phyloP scores from a whole-genome alignment of 768 basidiomycete species.

The Rhizopogon roseolus region DNA sequence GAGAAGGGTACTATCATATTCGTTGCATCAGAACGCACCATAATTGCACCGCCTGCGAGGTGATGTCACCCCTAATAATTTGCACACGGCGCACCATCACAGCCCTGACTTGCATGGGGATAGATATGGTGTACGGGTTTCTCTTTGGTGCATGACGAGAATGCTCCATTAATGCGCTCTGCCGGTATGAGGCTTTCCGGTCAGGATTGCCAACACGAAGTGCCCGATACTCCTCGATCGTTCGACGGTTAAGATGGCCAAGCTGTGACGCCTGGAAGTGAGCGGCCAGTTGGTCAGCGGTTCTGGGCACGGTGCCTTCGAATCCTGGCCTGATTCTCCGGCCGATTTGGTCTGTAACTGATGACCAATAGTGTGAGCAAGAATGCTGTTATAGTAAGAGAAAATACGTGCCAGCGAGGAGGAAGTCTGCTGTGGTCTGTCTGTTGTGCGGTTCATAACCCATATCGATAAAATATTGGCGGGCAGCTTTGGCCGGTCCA shows the following conservation, averaged over 20 bases:
- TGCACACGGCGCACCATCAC: conserved; percentile 42
- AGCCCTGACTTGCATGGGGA: conserved; percentile 38
- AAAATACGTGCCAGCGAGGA: too few species aligned
- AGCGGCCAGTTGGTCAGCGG: conserved; percentile 53
- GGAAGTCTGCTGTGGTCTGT: conserved; percentile 83
- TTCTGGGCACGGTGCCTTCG: too few species aligned
- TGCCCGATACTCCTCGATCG: conserved; percentile 40
- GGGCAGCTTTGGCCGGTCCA: conserved; percentile 69
- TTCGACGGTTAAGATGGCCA: conserved; percentile 37
- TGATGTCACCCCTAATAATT: conserved; percentile 37
- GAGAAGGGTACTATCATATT: conserved; percentile 8
- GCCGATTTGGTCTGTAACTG: too few species aligned
- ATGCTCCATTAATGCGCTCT: conserved; percentile 47
- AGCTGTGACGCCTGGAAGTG: conserved; percentile 38
- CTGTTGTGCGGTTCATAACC: conserved; percentile 74
- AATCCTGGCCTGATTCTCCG: too few species aligned
- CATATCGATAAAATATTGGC: conserved; percentile 70
- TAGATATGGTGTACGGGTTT: conserved; percentile 42
- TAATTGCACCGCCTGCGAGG: conserved; percentile 29
- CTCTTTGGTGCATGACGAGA: conserved; percentile 37
- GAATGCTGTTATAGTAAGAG: too few species aligned
- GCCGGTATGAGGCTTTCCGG: conserved; percentile 36
- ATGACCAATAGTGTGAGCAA: too few species aligned
- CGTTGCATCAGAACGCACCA: conserved; percentile 21
- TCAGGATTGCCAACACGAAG: conserved; percentile 42